A percentile compares a stretch with the other conserved stretches of the same genome.
These are phyloP conservation scores for Gigaspora rosea DNA, from an alignment of 192 early-diverging fungal genomes.

Conservation along the genomic window DNA sequence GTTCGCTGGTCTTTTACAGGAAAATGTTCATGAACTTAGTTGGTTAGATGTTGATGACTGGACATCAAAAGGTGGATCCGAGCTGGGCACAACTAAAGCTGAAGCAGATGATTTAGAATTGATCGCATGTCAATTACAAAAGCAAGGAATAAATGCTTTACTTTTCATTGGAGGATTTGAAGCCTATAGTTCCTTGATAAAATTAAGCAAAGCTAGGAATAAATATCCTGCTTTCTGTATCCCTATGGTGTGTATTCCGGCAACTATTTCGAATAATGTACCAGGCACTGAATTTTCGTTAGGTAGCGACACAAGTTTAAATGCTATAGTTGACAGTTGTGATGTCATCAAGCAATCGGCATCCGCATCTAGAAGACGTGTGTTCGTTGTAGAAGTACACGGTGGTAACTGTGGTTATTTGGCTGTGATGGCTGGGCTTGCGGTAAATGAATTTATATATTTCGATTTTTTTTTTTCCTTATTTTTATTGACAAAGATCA, in stretches of 20 bases:
- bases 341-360: conserved; percentile 94
- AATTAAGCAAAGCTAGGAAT: conserved; percentile 67
- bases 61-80: conserved; percentile 89
- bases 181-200: conserved; percentile 78
- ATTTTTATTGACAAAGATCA: not conserved
- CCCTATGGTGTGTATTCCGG: conserved; percentile 90
- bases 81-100: conserved; percentile 92
- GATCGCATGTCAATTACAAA: conserved; percentile 90
- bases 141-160: conserved; percentile 86
- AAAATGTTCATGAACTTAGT: conserved; percentile 72
- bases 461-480: not conserved
- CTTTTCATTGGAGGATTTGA: conserved; percentile 97
- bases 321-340: conserved; percentile 88
- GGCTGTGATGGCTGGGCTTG: conserved; percentile 82
- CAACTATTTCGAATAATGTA: conserved; percentile 97
- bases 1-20: conserved; percentile 84
- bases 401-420: conserved; percentile 95
- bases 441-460: conserved; percentile 35
- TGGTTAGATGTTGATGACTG: conserved; percentile 90
- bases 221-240: conserved; percentile 93
- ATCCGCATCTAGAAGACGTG: conserved; percentile 83
- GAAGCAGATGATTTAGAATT: conserved; percentile 88
- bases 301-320: conserved; percentile 93
- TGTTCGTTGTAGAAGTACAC: conserved; percentile 97
- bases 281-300: conserved; percentile 95